Evolutionary conservation across 768 basidiomycete species (phyloP), one percentile per base, ranked within the genome.

Genomic region (Tulasnella sp.): DNA sequence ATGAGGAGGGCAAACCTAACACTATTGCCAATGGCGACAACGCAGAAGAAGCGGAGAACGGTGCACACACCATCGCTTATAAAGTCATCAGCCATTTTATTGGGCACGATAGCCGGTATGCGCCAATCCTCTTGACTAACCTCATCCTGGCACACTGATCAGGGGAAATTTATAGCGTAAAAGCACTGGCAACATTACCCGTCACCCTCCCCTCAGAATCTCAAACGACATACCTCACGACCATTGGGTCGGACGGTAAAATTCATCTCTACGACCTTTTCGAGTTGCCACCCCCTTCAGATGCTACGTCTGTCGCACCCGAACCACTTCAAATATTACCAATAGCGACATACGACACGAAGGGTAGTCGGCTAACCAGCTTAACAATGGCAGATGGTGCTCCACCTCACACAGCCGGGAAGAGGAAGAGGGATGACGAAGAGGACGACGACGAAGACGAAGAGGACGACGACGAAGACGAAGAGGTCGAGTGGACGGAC

Each of bases 231-330:
- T 82, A 87, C 34, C 89, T 91, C 3, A 89, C 91, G 81, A 93
- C 95, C 2, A 91, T 90, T 21, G 98, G 96, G 0, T 98, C 97
- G 0, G 98, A 99, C 80, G 98, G 98, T 9, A 90, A 91, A 80
- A 89, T 96, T 78, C 89, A 91, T 81, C 83, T 96, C 27, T 96
- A 92, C 84, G 92, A 96, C 84, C 85, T 95, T 78, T 88, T 89
- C 1, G 83, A 85, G 7, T 82, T 93, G 4, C 88, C 91, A 24
- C 81, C 48, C 46, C 68, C 73, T 24, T 84, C 88, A 62, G 18
- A 24, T 31, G n/a, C 19, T 31, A 68, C 24, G 48, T n/a, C 76
- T 14, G 21, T 31, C 7, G 14, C 27, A 42, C 42, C 31, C 42
- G 39, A 27, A 56, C 31, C 78, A 31, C 75, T 76, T 8, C 77